Evolutionary conservation across 2,329 filamentous ascomycete genomes (phyloP), one percentile per base, ranked within the genome.

Genomic region (Dactylellina leptospora): DNA sequence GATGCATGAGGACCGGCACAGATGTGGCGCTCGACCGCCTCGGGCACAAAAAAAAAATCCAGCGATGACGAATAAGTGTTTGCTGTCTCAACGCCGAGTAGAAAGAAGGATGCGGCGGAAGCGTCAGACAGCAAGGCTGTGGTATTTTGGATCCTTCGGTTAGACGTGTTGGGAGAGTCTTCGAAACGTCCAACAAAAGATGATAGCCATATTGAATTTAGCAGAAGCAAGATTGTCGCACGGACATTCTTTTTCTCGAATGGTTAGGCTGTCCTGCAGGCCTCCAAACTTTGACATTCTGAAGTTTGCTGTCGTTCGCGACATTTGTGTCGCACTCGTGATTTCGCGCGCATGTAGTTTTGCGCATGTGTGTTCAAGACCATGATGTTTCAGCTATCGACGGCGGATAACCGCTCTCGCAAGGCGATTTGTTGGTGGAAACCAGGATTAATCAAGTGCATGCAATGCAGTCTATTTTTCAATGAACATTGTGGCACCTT

Each of bases 131-230:
- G 42, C 36, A 64, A 58, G 61, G 44, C 44, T 58, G 44, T 66
- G 30, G 30, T 51, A 27, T 66, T n/a, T 58, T 51, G 25, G 61
- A 66, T 66, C 61, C 61, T 66, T 66, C 61, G 51, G 36, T 56
- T 64, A 56, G 27, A 40, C 9, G 22, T 11, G 18, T 13, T 27
- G 18, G n/a, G 25, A 10, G 18, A 33, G 8, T 4, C 2, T 13
- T 8, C 8, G 45, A 9, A 42, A 42, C 4, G n/a, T 42, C 38
- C 9, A 10, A 10, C n/a, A n/a, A 42, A 42, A 42, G 38, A 42
- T 4, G 18, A 16, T 42, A 16, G n/a, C n/a, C n/a, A n/a, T n/a
- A n/a, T n/a, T n/a, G n/a, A n/a, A n/a, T n/a, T n/a, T n/a, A n/a
- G n/a, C n/a, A n/a, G n/a, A 48, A 11, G 27, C 8, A 9, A 51